Percentiles rank a stretch among this genome's conserved stretches.
These are phyloP conservation scores for Catunica adiposa DNA, from an alignment of 2,329 filamentous ascomycete species.

Conservation along the genomic window DNA sequence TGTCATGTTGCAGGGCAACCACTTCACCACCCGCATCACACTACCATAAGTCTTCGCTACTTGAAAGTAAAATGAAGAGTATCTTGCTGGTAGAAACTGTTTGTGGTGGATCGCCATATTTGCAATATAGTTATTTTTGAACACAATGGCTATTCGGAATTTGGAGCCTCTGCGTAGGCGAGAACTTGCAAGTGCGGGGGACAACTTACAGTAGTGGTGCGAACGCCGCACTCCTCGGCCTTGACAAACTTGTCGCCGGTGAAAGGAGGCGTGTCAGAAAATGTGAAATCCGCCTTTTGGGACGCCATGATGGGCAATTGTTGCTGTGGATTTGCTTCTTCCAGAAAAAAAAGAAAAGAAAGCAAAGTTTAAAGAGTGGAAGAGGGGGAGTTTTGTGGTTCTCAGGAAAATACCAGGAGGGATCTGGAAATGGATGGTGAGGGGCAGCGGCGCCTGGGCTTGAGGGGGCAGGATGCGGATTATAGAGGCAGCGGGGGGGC, in stretches of 20 bases:
- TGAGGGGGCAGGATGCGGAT: neutral
- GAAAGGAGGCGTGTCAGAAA: conserved; percentile 26
- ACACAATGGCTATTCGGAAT: neutral
- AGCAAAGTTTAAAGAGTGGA: conserved; percentile 2
- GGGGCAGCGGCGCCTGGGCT: neutral
- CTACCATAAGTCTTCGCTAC: too few relatives aligned
- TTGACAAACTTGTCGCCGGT: conserved; percentile 46
- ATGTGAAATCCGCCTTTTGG: conserved; percentile 26
- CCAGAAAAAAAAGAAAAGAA: conserved; percentile 3
- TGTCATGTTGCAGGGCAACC: neutral
- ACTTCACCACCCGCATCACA: neutral
- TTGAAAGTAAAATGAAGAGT: neutral
- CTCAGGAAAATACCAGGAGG: neutral
- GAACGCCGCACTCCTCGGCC: conserved; percentile 42
- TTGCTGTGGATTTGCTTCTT: neutral
- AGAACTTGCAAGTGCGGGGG: neutral
- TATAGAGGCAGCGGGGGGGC: neutral
- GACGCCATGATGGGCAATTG: conserved; percentile 14
- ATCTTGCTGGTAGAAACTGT: neutral
- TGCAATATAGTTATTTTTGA: neutral
- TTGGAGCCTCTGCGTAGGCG: neutral
- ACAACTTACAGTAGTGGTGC: conserved; percentile 26
- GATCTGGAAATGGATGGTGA: neutral
- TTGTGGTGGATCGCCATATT: neutral
- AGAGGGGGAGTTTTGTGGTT: conserved; percentile 11